Evolutionary conservation across 2,329 filamentous ascomycete species (phyloP), one percentile per base, ranked within the genome.

Genomic region (Paecilomyces niveus): DNA sequence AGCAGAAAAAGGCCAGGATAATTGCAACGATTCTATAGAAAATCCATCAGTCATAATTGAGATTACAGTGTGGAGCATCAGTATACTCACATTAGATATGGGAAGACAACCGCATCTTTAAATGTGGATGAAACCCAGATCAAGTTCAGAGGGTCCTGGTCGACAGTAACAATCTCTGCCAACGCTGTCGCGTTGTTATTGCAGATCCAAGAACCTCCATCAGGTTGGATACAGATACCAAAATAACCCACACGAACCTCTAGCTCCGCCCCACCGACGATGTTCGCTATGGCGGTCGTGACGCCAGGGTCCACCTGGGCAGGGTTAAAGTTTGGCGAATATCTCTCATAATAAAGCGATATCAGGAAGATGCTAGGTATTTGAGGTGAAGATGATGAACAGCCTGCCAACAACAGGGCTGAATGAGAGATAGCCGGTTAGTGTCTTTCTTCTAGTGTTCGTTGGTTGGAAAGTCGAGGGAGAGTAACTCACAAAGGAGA

Each of bases 81-180:
- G 4, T 26, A 26, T 31, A 80, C 89, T 80, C 75, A 94, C 89
- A 99, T 88, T 21, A 99, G 80, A 71, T 97, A 99, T 9, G 94
- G 94, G 73, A 99, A 99, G 52, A 99, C 93, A 72, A 99, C 94
- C 77, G 92, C 93, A 75, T 97, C 92, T 76, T 97, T 97, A 80
- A 99, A 99, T 65, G 96, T 96, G 67, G 89, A 88, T 24, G 94
- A 93, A 57, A 99, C 85, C 94, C 93, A 99, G 68, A 99, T 92
- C 69, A 99, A 80, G 75, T 99, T 99, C 70, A 99, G 81, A 45
- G 94, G 94, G 77, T 99, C 94, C 75, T 97, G 90, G 70, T 97
- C 92, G 50, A 96, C 85, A 21, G 85, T 88, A 51, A 97, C 85
- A 76, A 96, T 88, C 73, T 94, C 89, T 39, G 94, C 93, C 54